phyloP scores from a whole-genome alignment of 108 stramenopile genomes.

The Mayamaea pseudoterrestris region DNA sequence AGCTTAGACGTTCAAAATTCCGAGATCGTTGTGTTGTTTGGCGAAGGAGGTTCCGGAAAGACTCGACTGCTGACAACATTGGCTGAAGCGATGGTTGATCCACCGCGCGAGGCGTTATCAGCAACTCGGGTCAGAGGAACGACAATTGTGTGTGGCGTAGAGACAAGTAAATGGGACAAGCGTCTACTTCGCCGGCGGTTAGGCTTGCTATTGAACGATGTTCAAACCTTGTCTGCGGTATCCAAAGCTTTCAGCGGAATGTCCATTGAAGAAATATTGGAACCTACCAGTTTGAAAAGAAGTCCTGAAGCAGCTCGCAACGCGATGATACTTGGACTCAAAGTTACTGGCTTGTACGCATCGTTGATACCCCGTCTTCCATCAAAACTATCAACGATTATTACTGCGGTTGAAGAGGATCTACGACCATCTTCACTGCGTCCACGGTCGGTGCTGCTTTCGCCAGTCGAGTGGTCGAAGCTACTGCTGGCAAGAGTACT shows the following conservation, averaged over 20 bases:
- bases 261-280: conserved; percentile 73
- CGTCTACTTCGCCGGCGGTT: conserved; percentile 46
- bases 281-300: conserved; percentile 32
- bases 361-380: conserved; percentile 47
- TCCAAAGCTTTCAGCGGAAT: conserved; percentile 53
- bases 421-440: conserved; percentile 44
- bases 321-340: conserved; percentile 46
- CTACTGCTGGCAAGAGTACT: conserved; percentile 58
- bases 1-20: conserved; percentile 56
- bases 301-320: conserved; percentile 12
- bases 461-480: conserved; percentile 79
- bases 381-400: conserved; percentile 59
- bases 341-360: conserved; percentile 66
- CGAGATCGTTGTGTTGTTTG: conserved; percentile 61
- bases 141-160: conserved; percentile 52
- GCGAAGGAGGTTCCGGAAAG: conserved; percentile 68
- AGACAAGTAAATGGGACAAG: conserved; percentile 64
- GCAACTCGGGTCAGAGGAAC: conserved; percentile 58
- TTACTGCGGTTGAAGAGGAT: conserved; percentile 74
- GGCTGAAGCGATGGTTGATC: conserved; percentile 49
- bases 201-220: conserved; percentile 66
- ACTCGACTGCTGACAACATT: conserved; percentile 64
- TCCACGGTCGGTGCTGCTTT: conserved; percentile 41
- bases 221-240: conserved; percentile 44
- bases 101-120: conserved; percentile 48